Evolutionary conservation across 2,329 filamentous ascomycete genomes (phyloP).

Genomic region (Claviceps humidiphila): DNA sequence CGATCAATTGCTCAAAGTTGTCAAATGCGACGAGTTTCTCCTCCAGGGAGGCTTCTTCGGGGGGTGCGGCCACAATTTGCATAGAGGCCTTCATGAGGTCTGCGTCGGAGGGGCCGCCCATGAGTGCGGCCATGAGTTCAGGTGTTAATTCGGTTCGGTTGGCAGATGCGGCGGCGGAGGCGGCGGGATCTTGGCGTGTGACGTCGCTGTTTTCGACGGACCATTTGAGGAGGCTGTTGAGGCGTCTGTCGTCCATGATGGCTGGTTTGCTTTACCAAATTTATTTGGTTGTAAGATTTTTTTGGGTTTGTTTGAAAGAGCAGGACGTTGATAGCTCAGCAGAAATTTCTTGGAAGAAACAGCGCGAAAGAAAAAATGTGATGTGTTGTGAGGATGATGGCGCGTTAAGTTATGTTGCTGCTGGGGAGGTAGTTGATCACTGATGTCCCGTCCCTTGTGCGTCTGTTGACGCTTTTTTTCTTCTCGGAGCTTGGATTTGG

Average conservation of each 20-base stretch:
- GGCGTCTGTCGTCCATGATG: conserved; percentile 29
- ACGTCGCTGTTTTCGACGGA: conserved; percentile 38
- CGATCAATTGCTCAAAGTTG: conserved; percentile 88
- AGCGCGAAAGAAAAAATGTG: too few species aligned
- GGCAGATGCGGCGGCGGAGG: conserved; percentile 18
- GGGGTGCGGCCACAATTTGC: conserved; percentile 52
- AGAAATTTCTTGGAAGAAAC: too few species aligned
- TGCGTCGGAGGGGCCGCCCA: conserved; percentile 77
- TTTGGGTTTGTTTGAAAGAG: background rate
- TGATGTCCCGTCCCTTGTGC: too few species aligned
- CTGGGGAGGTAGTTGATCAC: too few species aligned
- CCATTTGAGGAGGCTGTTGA: conserved; percentile 75
- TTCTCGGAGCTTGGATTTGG: conserved; percentile 4
- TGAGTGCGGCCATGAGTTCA: conserved; percentile 59
- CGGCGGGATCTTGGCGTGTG: conserved; percentile 15
- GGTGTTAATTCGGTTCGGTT: conserved; percentile 41
- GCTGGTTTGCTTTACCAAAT: background rate
- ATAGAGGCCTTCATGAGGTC: conserved; percentile 84
- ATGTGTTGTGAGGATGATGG: background rate
- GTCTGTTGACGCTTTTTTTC: background rate
- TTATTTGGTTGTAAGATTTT: background rate
- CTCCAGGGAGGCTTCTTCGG: conserved; percentile 52
- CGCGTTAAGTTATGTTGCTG: too few species aligned
- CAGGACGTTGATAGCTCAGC: too few species aligned
- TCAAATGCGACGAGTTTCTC: conserved; percentile 78